Evolutionary conservation across 192 early-diverging fungal genomes (phyloP).

Genomic region (Coemansia sp.): DNA sequence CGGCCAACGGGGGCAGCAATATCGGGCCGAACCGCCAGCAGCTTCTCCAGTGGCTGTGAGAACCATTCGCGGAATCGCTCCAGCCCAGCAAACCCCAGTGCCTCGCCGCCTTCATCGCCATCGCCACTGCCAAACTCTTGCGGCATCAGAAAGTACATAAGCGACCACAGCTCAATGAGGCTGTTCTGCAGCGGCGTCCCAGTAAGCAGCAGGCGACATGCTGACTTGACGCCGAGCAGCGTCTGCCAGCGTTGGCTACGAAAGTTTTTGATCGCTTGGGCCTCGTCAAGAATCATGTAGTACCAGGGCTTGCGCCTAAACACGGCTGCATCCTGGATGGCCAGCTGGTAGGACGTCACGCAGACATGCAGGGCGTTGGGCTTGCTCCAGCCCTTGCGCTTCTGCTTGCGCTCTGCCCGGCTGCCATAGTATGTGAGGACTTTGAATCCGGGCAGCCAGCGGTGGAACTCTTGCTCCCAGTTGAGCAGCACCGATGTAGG

Average conservation of each 20-base stretch:
- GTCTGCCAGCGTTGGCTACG: conserved; percentile 88
- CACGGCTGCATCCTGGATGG: conserved; percentile 64
- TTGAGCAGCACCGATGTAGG: conserved; percentile 87
- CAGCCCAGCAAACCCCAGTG: conserved; percentile 73
- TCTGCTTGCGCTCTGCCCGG: conserved; percentile 50
- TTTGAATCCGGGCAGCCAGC: conserved; percentile 69
- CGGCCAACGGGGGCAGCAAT: conserved; percentile 33
- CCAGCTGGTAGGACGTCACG: conserved; percentile 69
- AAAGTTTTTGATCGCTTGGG: conserved; percentile 93
- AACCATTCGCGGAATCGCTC: conserved; percentile 87
- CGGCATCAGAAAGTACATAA: conserved; percentile 93
- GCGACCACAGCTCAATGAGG: conserved; percentile 81
- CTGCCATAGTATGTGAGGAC: conserved; percentile 72
- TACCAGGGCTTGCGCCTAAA: conserved; percentile 82
- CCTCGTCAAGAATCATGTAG: conserved; percentile 92
- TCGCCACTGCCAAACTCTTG: conserved; percentile 70
- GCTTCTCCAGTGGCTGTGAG: conserved; percentile 77
- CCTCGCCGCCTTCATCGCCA: conserved; percentile 57
- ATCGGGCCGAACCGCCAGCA: conserved; percentile 69
- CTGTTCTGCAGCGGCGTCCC: conserved; percentile 97
- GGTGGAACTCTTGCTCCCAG: conserved; percentile 88
- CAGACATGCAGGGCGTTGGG: conserved; percentile 80
- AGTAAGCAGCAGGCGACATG: conserved; percentile 87
- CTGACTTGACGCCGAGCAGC: conserved; percentile 72
- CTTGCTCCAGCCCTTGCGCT: conserved; percentile 56